Conservation (phyloP, 768 basidiomycete species). For the Macrolepiota albuminosa region DNA sequence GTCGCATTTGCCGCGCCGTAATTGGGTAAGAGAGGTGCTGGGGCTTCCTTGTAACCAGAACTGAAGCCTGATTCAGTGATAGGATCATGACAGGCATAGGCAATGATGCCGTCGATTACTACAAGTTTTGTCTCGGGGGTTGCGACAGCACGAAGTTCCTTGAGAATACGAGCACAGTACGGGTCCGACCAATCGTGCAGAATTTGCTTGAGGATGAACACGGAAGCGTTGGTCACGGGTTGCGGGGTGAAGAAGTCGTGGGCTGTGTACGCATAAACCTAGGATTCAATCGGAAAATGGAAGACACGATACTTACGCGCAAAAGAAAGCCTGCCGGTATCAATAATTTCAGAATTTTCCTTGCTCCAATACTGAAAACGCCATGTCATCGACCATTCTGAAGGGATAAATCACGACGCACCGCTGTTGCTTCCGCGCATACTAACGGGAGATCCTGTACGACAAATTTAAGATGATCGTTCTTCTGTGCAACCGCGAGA, state of each 20-base stretch:
- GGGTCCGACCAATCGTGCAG: conserved; percentile 37
- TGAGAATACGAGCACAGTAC: conserved; percentile 25
- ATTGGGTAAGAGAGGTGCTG: conserved; percentile 6
- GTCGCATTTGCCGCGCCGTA: conserved; percentile 6
- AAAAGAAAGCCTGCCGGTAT: conserved; percentile 3
- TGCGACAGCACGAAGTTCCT: conserved; percentile 29
- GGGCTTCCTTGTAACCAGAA: neutral
- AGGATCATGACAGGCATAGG: conserved; percentile 22
- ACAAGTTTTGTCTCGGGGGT: conserved; percentile 28
- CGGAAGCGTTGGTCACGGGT: conserved; percentile 27
- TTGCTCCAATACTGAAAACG: conserved; percentile 9
- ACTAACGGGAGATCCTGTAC: conserved; percentile 22
- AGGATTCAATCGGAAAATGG: too few relatives aligned
- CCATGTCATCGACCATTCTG: too few relatives aligned
- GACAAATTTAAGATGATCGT: conserved; percentile 18
- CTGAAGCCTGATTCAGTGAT: neutral
- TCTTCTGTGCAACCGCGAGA: conserved; percentile 15
- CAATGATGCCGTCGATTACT: conserved; percentile 30
- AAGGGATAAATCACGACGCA: neutral
- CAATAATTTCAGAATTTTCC: neutral
- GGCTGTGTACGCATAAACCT: too few relatives aligned
- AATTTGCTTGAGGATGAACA: conserved; percentile 31
- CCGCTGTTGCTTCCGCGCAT: conserved; percentile 14
- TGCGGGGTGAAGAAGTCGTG: conserved; percentile 35
- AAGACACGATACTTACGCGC: conserved; percentile 1